Base-by-base conservation (phyloP, 2,329 filamentous ascomycete species). In the Hymenoscyphus repandus region DNA sequence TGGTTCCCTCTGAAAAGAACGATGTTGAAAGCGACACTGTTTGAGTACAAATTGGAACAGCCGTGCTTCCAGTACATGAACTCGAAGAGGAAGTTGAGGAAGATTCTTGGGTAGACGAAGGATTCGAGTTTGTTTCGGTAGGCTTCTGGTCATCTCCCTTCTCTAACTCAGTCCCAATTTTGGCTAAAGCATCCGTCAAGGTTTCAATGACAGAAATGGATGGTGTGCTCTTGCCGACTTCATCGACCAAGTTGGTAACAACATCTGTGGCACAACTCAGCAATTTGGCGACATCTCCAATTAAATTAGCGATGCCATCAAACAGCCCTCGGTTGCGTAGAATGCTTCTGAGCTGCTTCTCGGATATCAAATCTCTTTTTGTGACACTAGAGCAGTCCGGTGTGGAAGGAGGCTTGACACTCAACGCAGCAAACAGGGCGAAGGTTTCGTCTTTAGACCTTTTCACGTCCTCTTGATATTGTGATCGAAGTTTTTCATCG, bases 121-220 rank as follows among this genome's bases (percentile, higher is more conserved):
- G 22, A 27, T 27, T 31, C 5, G 42, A 18, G 10, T 42, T 42
- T 17, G 47, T 34, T 5, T 42, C 12, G 6, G 38, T 50, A 7
- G 38, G 31, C 15, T 51, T 45, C 12, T 51, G 30, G 12, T 42
- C 36, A 15, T 40, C 33, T 10, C 50, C 38, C 32, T 53, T 22
- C 27, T 47, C 15, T n/a, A 11, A 27, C n/a, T 53, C 20, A 15
- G 22, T 27, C 22, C 37, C 51, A 43, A 53, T 34, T 5, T 17
- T 48, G 11, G 51, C 51, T 17, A 50, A 33, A 41, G 13, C 48
- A 47, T 53, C 51, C n/a, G 51, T 53, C 33, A 48, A 40, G 15
- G 42, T 20, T 20, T 50, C 12, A 34, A 50, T 47, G 15, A 47
- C 1, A 13, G 20, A 22, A 18, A 50, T 32, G 22, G 42, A 17